Base-by-base conservation (phyloP, 306 rosid genomes). In the Acacia melanoxylon region DNA sequence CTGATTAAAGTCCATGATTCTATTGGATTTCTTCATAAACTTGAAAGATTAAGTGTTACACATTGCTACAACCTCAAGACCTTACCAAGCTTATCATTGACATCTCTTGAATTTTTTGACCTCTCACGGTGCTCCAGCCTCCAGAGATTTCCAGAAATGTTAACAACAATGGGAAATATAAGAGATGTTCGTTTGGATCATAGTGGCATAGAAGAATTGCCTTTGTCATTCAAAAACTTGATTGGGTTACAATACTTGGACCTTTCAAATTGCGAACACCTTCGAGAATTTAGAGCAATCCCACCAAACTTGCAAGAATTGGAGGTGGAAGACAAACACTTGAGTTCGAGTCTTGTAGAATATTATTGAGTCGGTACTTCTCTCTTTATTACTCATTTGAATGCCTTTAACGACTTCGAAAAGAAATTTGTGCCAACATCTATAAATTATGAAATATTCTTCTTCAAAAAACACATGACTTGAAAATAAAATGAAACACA, bases 201-300 rank as follows among this genome's bases (percentile, higher is more conserved):
- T 11, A 68, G 74, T 40, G 74, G 74, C 74, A 68, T 40, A 37
- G 19, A 20, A 68, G 74, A 68, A 68, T 68, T 68, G 51, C 51
- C 72, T 8, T 35, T 6, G 2, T 58, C 49, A 24, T 17, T 58
- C 33, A 59, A 4, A 56, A 37, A 24, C 66, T 5, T 58, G 8
- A 45, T 25, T 42, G 56, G 56, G 58, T 71, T 71, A n/a, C 31
- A 25, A 45, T 2, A 25, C 8, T 71, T 42, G 46, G 11, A 11
- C 16, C 54, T 71, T 22, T 10, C 56, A 11, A 44, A 22, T 33
- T 59, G 80, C 17, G 17, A 42, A 29, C 2, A 6, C 3, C 70
- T 76, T 13, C 49, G 5, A n/a, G 56, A 59, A 22, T 42, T 76
- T 59, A 31, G 40, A 37, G 71, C 11, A 8, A 61, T 76, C 17